Evolutionary conservation across 352 stramenopile species (phyloP).

Genomic region (Globisporangium spinosum): DNA sequence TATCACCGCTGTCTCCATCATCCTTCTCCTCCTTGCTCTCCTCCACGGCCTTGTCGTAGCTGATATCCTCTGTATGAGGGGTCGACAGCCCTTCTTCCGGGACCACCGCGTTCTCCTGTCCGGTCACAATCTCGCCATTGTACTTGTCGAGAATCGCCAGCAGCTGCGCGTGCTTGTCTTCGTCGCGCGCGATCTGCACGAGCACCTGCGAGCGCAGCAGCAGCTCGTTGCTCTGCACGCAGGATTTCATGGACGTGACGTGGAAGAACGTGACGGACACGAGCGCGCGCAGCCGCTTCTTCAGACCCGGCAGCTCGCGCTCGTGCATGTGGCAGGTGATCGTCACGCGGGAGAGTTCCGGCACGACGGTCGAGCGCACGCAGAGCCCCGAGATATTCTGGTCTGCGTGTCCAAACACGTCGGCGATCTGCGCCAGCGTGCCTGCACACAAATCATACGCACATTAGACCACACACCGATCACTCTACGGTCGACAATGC

Average conservation of each 20-base stretch:
- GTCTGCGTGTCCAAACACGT: slow-evolving; percentile 65
- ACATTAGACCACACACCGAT: background rate
- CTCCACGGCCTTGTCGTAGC: slow-evolving; percentile 19
- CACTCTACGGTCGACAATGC: background rate
- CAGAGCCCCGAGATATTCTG: slow-evolving; percentile 75
- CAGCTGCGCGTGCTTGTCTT: slow-evolving; percentile 19
- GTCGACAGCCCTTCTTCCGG: slow-evolving; percentile 24
- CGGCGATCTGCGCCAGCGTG: slow-evolving; percentile 61
- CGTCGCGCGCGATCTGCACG: slow-evolving; percentile 29
- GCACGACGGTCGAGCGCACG: slow-evolving; percentile 65
- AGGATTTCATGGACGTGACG: slow-evolving; percentile 62
- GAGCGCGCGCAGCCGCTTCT: slow-evolving; percentile 54
- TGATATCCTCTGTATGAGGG: slow-evolving; percentile 24
- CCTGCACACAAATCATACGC: slow-evolving; percentile 15
- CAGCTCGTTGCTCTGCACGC: slow-evolving; percentile 58
- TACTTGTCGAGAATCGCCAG: slow-evolving; percentile 35
- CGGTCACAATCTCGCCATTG: slow-evolving; percentile 35
- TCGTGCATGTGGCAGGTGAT: slow-evolving; percentile 63
- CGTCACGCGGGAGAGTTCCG: slow-evolving; percentile 72
- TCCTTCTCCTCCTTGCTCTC: slow-evolving; percentile 4
- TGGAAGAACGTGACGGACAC: slow-evolving; percentile 80
- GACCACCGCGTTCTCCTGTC: slow-evolving; percentile 28
- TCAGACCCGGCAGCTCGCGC: slow-evolving; percentile 43
- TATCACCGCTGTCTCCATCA: background rate
- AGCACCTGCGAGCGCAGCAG: slow-evolving; percentile 62